Percentiles rank a stretch among this genome's conserved stretches.
These are phyloP conservation scores for Terfezia claveryi DNA, from an alignment of 495 filamentous ascomycete species.

Conservation along the genomic window DNA sequence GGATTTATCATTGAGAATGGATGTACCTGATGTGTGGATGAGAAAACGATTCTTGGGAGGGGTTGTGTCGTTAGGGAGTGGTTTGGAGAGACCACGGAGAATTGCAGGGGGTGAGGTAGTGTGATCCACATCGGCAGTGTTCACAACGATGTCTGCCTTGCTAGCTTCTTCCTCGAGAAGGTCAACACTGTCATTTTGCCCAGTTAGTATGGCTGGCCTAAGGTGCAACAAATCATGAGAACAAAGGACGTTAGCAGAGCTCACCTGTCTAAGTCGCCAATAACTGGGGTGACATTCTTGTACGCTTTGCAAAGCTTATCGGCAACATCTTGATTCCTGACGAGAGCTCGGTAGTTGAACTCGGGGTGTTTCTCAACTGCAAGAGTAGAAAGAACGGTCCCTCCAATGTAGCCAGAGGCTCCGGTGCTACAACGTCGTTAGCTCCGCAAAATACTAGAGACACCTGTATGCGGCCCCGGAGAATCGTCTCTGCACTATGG, in stretches of 20 bases:
- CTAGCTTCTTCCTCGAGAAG: neutral
- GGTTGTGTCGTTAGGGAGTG: conserved; percentile 7
- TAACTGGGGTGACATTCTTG: neutral
- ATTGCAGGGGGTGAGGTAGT: neutral
- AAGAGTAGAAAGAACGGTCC: conserved; percentile 25
- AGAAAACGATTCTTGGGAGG: conserved; percentile 25
- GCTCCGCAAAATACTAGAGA: too few species aligned
- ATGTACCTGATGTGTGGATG: conserved; percentile 43
- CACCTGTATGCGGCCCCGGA: too few species aligned
- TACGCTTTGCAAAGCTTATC: neutral
- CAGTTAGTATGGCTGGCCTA: too few species aligned
- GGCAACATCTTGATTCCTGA: conserved; percentile 17
- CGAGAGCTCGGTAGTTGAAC: conserved; percentile 24
- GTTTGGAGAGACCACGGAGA: neutral
- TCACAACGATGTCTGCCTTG: neutral
- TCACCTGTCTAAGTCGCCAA: neutral
- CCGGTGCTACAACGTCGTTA: conserved; percentile 20
- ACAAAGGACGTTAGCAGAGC: too few species aligned
- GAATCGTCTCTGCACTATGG: too few species aligned
- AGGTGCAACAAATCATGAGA: too few species aligned
- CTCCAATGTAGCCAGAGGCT: conserved; percentile 31
- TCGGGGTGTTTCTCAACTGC: conserved; percentile 23
- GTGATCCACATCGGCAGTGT: neutral
- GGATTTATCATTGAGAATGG: conserved; percentile 28
- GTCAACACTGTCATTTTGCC: neutral